These are phyloP conservation scores for Fusarium acutatum DNA, from an alignment of 2,329 filamentous ascomycete genomes.

Conservation along the genomic window DNA sequence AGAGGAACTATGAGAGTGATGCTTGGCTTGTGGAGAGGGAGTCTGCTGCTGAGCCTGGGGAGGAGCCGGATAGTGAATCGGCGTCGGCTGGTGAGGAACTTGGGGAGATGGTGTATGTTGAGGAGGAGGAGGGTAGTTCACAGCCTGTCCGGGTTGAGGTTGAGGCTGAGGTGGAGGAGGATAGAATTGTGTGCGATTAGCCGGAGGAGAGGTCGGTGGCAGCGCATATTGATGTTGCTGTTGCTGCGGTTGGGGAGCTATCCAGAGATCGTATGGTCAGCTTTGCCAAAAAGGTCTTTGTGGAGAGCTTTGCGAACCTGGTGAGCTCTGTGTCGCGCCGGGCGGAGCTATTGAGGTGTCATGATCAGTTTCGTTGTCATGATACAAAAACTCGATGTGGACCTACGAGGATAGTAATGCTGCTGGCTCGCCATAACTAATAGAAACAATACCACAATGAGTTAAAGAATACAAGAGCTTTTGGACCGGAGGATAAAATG, in stretches of 20 bases:
- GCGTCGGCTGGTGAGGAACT: conserved; percentile 28
- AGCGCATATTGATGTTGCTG: conserved; percentile 54
- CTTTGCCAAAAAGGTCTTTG: neutral
- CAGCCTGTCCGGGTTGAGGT: conserved; percentile 43
- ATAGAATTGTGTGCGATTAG: conserved; percentile 56
- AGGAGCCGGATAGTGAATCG: conserved; percentile 32
- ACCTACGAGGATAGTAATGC: conserved; percentile 60
- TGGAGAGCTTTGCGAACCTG: conserved; percentile 38
- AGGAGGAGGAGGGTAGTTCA: conserved; percentile 37
- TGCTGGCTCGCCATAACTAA: conserved; percentile 51
- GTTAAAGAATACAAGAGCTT: neutral
- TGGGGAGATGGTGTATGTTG: conserved; percentile 40
- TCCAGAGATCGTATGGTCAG: conserved; percentile 18
- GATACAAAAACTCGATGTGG: conserved; percentile 13
- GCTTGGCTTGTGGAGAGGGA: conserved; percentile 33
- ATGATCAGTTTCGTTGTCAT: conserved; percentile 32
- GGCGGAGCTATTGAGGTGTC: conserved; percentile 51
- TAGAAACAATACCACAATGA: neutral
- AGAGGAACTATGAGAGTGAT: conserved; percentile 34
- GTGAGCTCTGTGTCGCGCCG: conserved; percentile 42
- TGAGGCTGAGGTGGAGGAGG: conserved; percentile 51
- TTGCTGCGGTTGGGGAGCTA: conserved; percentile 36
- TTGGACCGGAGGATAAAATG: neutral
- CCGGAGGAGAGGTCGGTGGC: conserved; percentile 58
- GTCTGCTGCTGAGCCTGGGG: conserved; percentile 36